A percentile compares a stretch with the other conserved stretches of the same genome.
These are phyloP conservation scores for Schoenoplectus triqueter DNA, from an alignment of 202 grass and related monocot species.

Conservation along the genomic window DNA sequence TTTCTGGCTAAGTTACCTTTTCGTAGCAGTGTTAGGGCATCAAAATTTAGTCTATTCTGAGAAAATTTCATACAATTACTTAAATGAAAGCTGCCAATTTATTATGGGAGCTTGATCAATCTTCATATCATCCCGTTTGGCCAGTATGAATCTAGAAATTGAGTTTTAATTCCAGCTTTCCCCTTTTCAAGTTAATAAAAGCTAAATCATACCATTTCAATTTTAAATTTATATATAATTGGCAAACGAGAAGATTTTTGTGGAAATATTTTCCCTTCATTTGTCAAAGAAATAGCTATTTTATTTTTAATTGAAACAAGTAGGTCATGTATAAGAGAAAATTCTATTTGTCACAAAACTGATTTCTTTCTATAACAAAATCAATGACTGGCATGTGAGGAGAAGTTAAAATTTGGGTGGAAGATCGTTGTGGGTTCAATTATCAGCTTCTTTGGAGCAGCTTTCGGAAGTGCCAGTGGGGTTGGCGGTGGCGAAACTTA, in stretches of 20 bases:
- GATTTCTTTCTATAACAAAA: neutral
- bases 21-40: conserved; percentile 20
- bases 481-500: conserved; percentile 86
- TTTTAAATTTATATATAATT: conserved; percentile 21
- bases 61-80: conserved; percentile 32
- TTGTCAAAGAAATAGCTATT: neutral
- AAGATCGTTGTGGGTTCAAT: conserved; percentile 65
- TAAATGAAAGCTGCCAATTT: conserved; percentile 50
- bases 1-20: neutral
- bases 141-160: conserved; percentile 55
- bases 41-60: conserved; percentile 23
- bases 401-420: conserved; percentile 75
- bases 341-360: neutral
- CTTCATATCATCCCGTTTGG: conserved; percentile 73
- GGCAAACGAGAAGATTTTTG: neutral
- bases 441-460: conserved; percentile 72
- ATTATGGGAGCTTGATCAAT: conserved; percentile 48
- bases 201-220: neutral
- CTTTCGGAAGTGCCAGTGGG: conserved; percentile 80
- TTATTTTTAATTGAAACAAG: neutral
- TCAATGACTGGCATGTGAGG: conserved; percentile 20
- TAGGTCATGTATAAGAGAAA: neutral
- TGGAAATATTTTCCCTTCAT: conserved; percentile 12
- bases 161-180: conserved; percentile 22
- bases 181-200: conserved; percentile 21